Evolutionary conservation across 495 filamentous ascomycete genomes (phyloP), one percentile per base, ranked within the genome.

Genomic region (Penicillium daleae): DNA sequence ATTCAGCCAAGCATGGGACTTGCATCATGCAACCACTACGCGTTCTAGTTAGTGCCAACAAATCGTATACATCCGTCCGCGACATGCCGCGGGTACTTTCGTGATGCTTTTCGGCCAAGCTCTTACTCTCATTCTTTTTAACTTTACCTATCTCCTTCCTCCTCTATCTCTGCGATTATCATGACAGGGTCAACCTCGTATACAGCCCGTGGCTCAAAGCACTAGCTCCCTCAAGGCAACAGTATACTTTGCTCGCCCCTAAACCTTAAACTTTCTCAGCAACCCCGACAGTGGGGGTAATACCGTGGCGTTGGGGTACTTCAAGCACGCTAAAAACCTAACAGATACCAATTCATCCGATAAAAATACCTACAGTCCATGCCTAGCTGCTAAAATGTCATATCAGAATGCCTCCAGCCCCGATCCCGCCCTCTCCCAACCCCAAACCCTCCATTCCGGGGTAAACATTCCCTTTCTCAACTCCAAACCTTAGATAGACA

Each of bases 211-310:
- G 29, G 51, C 31, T 32, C n/a, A 6, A 21, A 53, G 17, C 27
- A 33, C 19, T 24, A 31, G 31, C 50, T 19, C 26, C 3, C 50
- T 1, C n/a, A n/a, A 32, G 31, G 51, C 42, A 46, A 22, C 42
- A 50, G 51, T 12, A 21, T 54, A 54, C 51, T 35, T 6, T 39
- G 3, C 22, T 17, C 51, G 51, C 15, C 29, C 21, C 31, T n/a
- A 29, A 54, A 54, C 51, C 51, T 54, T 54, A 54, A n/a, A 35
- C 51, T 21, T 54, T 54, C 51, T 35, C 51, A 7, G 51, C 51
- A 10, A 29, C 7, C 24, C 31, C 35, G 29, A 50, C 26, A 8
- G 22, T 29, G 46, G 46, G 46, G 46, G 33, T 12, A 49, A 26
- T 27, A 15, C 46, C 7, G 46, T 26, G 46, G 24, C 13, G 10